These are phyloP conservation scores for Fusarium transvaalense DNA, from an alignment of 2,329 filamentous ascomycete genomes.

Conservation along the genomic window DNA sequence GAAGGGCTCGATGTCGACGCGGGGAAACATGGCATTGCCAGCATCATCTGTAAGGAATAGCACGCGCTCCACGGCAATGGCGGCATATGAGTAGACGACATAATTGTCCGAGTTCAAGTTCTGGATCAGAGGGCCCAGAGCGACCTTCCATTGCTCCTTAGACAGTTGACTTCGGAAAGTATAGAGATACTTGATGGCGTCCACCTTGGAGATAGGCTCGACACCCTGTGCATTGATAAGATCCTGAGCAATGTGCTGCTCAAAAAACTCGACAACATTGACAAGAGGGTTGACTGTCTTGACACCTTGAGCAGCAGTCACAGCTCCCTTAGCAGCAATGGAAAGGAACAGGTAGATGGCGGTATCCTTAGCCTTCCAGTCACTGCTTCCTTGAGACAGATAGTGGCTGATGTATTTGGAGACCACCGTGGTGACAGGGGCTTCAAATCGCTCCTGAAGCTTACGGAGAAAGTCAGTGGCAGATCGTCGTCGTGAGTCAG, in stretches of 20 bases:
- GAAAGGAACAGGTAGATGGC: conserved; percentile 97
- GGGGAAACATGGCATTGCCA: conserved; percentile 82
- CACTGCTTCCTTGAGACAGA: conserved; percentile 80
- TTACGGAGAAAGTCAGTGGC: conserved; percentile 94
- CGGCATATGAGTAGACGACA: conserved; percentile 97
- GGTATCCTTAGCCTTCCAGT: conserved; percentile 98
- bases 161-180: conserved; percentile 95
- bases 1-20: conserved; percentile 81
- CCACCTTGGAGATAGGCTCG: conserved; percentile 92
- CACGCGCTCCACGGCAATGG: conserved; percentile 94
- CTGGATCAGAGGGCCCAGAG: conserved; percentile 89
- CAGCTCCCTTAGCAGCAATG: conserved; percentile 89
- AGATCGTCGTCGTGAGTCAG: conserved; percentile 89
- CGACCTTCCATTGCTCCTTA: conserved; percentile 90
- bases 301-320: conserved; percentile 89
- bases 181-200: conserved; percentile 98
- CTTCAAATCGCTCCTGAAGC: conserved; percentile 89
- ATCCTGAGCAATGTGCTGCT: conserved; percentile 91
- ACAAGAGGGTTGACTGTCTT: conserved; percentile 89
- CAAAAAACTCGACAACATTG: conserved; percentile 94
- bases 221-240: conserved; percentile 76
- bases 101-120: conserved; percentile 92
- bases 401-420: conserved; percentile 89
- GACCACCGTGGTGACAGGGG: conserved; percentile 86
- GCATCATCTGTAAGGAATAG: conserved; percentile 84